A percentile compares a stretch with the other conserved stretches of the same genome.
These are phyloP conservation scores for Quercus alba DNA, from an alignment of 306 rosid genomes.

Conservation along the genomic window DNA sequence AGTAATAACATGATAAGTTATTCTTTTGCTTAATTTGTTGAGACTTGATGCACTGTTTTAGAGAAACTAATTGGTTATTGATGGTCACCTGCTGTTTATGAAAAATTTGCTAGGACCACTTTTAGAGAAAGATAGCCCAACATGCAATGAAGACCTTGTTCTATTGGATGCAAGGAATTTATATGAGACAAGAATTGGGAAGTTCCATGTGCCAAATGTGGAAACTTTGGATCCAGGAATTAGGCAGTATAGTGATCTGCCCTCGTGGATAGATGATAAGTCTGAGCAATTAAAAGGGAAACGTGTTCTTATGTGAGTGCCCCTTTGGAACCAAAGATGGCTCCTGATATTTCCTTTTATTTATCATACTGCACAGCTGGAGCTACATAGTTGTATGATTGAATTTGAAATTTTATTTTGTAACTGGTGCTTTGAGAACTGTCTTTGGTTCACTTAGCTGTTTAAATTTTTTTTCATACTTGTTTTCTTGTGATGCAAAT, in stretches of 20 bases:
- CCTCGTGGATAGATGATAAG: conserved; percentile 83
- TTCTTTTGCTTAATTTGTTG: background rate
- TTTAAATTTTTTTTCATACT: background rate
- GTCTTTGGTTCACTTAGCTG: background rate
- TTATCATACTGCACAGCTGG: background rate
- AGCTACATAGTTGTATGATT: background rate
- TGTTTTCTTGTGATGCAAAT: background rate
- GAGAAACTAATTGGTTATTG: conserved; percentile 7
- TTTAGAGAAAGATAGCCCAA: conserved; percentile 37
- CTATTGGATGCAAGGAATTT: conserved; percentile 89
- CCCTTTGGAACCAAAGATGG: background rate
- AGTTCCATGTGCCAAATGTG: conserved; percentile 66
- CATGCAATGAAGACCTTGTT: conserved; percentile 36
- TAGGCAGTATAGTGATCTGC: conserved; percentile 87
- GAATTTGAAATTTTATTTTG: background rate
- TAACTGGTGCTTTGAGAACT: conserved; percentile 1
- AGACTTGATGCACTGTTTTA: background rate
- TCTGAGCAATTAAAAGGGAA: conserved; percentile 66
- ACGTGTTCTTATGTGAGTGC: conserved; percentile 72
- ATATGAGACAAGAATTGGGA: conserved; percentile 93
- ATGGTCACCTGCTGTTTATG: conserved; percentile 8
- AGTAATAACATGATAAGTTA: background rate
- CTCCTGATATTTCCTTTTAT: background rate
- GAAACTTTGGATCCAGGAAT: conserved; percentile 75
- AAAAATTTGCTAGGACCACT: conserved; percentile 22